Evolutionary conservation across 1,284 basidiomycete genomes (phyloP).

Genomic region (Exsudoporus floridanus): DNA sequence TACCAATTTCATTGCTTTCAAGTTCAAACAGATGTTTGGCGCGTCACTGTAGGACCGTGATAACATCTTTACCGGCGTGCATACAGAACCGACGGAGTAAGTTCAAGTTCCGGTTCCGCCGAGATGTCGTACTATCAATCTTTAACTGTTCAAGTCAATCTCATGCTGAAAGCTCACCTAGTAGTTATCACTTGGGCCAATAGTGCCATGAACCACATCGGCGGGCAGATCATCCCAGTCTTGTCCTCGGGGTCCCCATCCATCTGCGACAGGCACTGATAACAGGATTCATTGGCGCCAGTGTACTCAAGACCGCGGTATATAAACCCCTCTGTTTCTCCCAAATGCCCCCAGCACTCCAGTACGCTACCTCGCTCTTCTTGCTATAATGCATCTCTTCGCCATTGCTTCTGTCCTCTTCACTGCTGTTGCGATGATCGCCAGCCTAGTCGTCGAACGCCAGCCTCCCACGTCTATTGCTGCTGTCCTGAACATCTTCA

Average conservation of each 20-base stretch:
- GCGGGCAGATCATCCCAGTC: neutral
- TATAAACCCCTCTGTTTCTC: conserved; percentile 9
- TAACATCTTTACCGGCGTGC: too few species aligned
- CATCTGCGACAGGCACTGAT: neutral
- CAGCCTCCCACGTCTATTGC: conserved; percentile 3
- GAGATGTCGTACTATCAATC: too few species aligned
- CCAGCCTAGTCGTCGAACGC: conserved; percentile 11
- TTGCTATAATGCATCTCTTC: conserved; percentile 13
- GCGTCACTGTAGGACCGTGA: too few species aligned
- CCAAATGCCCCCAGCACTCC: conserved; percentile 1
- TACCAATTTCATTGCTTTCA: too few species aligned
- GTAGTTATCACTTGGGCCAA: neutral
- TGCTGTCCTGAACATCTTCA: conserved; percentile 10
- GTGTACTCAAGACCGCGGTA: neutral
- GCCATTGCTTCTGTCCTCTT: conserved; percentile 10
- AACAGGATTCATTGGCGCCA: neutral
- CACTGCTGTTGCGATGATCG: conserved; percentile 5
- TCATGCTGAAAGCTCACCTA: neutral
- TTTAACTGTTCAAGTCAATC: too few species aligned
- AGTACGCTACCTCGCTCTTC: neutral
- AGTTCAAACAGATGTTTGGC: too few species aligned
- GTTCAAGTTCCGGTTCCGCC: too few species aligned
- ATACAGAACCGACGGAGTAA: too few species aligned
- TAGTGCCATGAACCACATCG: neutral
- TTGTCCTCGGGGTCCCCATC: neutral